A percentile compares a stretch with the other conserved stretches of the same genome.
phyloP scores from a whole-genome alignment of 306 rosid species.

The Casuarina glauca region DNA sequence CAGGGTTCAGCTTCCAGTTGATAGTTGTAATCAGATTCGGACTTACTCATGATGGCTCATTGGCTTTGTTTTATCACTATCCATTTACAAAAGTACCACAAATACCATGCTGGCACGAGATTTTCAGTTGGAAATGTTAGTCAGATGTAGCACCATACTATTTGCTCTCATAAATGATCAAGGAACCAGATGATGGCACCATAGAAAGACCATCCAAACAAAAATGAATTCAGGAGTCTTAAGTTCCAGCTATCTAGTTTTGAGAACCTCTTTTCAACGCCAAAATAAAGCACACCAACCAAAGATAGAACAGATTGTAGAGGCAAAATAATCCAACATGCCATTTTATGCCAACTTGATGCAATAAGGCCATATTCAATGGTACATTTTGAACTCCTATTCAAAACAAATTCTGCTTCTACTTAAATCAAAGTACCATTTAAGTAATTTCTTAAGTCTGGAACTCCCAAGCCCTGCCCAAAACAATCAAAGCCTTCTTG shows the following conservation, averaged over 20 bases:
- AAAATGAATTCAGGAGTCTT: background rate
- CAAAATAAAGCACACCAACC: background rate
- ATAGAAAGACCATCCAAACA: background rate
- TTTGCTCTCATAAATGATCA: background rate
- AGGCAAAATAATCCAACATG: background rate
- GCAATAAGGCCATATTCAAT: background rate
- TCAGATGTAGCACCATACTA: background rate
- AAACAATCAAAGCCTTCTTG: background rate
- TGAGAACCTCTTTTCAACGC: background rate
- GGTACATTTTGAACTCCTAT: background rate
- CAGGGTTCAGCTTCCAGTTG: background rate
- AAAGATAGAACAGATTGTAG: background rate
- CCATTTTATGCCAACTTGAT: background rate
- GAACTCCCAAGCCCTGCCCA: background rate
- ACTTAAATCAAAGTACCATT: background rate
- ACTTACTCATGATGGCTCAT: background rate
- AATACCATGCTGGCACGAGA: background rate
- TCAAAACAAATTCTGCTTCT: background rate
- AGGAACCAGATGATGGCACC: background rate
- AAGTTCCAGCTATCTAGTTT: background rate
- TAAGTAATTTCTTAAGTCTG: background rate
- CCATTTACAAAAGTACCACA: background rate
- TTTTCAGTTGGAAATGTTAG: background rate
- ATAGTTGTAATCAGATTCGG: background rate
- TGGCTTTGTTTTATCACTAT: background rate